Evolutionary conservation across 768 basidiomycete species (phyloP).

Genomic region (Polyporus arcularius): DNA sequence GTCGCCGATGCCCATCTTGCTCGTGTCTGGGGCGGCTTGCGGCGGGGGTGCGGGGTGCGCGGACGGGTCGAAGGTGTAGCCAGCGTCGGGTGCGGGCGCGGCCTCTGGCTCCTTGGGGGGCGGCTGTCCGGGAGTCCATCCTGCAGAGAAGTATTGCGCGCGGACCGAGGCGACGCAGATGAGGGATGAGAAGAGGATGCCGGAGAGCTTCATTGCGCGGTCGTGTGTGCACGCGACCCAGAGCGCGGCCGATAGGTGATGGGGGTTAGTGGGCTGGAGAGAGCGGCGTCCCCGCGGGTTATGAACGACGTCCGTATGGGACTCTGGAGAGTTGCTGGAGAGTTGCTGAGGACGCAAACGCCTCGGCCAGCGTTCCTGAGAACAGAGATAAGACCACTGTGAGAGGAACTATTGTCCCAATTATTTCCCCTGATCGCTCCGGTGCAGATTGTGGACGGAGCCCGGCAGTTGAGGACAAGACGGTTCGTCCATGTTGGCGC

Average conservation of each 20-base stretch:
- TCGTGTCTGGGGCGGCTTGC: background rate
- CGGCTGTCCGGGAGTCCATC: slow-evolving; percentile 80
- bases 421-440: slow-evolving; percentile 9
- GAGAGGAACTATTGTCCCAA: slow-evolving; percentile 13
- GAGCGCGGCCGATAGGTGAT: background rate
- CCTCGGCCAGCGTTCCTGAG: slow-evolving; percentile 8
- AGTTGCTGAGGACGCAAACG: background rate
- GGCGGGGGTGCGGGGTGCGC: background rate
- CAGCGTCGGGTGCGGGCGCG: slow-evolving; percentile 10
- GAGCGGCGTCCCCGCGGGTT: background rate
- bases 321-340: background rate
- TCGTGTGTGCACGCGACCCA: slow-evolving; percentile 8
- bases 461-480: no score
- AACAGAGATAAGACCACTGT: slow-evolving; percentile 13
- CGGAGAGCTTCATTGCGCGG: slow-evolving; percentile 54
- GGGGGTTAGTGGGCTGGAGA: background rate
- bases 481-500: no score
- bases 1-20: slow-evolving; percentile 2
- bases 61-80: slow-evolving; percentile 12
- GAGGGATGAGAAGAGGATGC: slow-evolving; percentile 32
- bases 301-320: slow-evolving; percentile 1
- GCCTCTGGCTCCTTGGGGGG: slow-evolving; percentile 20
- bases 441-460: no score
- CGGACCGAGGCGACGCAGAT: slow-evolving; percentile 39
- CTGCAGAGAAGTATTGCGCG: slow-evolving; percentile 78